A percentile compares a stretch with the other conserved stretches of the same genome.
phyloP scores from a whole-genome alignment of 306 rosid genomes.

The Pueraria montana region DNA sequence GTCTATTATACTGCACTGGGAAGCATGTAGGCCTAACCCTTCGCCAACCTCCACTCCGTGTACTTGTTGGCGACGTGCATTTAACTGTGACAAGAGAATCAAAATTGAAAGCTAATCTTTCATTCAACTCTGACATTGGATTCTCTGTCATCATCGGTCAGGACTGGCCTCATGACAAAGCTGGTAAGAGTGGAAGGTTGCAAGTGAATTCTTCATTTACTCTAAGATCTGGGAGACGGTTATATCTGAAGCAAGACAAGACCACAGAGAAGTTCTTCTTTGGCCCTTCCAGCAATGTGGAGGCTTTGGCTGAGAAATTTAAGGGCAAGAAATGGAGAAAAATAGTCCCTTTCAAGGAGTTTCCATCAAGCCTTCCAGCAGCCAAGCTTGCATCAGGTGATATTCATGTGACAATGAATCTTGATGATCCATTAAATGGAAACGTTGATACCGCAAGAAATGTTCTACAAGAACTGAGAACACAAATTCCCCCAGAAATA shows the following conservation, averaged over 20 bases:
- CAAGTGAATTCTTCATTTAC: constrained; percentile 68
- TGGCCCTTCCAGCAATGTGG: constrained; percentile 57
- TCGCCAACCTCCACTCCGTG: constrained; percentile 85
- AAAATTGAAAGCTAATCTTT: constrained; percentile 61
- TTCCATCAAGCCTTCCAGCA: constrained; percentile 91
- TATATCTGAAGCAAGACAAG: constrained; percentile 76
- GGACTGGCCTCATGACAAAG: constrained; percentile 91
- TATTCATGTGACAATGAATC: constrained; percentile 69
- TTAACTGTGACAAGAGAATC: constrained; percentile 70
- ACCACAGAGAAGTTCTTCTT: constrained; percentile 54
- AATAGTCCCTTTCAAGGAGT: constrained; percentile 82
- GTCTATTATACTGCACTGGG: constrained; percentile 90
- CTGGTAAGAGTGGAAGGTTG: constrained; percentile 78
- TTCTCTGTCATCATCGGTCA: constrained; percentile 83
- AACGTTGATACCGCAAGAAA: constrained; percentile 63
- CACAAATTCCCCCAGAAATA: constrained; percentile 88
- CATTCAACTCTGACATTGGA: constrained; percentile 69
- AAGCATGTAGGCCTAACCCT: constrained; percentile 91
- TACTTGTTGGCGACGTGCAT: constrained; percentile 79
- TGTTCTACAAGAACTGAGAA: constrained; percentile 75
- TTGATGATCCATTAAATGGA: constrained; percentile 69
- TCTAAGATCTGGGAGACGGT: constrained; percentile 73
- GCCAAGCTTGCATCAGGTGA: constrained; percentile 80
- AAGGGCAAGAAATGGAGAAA: constrained; percentile 83
- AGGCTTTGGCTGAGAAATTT: constrained; percentile 70